Evolutionary conservation across 2,329 filamentous ascomycete genomes (phyloP), one percentile per base, ranked within the genome.

Genomic region (Calycina herbarum): DNA sequence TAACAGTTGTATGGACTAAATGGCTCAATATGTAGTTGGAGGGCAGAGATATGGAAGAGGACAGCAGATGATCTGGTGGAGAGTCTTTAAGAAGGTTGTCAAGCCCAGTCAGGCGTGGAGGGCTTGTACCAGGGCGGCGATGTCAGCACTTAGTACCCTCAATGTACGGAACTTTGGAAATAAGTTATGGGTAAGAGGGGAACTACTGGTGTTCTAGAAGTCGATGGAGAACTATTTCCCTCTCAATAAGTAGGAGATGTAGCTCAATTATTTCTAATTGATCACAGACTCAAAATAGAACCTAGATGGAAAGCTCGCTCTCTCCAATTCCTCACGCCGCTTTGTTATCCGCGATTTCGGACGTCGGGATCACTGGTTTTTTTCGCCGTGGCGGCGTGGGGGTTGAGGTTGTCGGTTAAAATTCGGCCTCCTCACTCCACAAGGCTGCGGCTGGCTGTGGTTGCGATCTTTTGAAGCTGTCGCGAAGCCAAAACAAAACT

Each of bases 401-500:
- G 38, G 45, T 24, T 4, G n/a, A 24, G 48, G 20, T 27, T 11
- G 13, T 40, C 20, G 48, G 48, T 13, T 13, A 13, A 54, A 13
- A 10, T 11, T 54, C 48, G 48, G 48, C 3, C 11, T 20, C 7
- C 2, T n/a, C 17, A 2, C 57, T 11, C 5, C 17, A 24, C 33
- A 42, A 59, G 58, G 58, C 58, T 57, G 15, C 13, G 48, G 48
- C 20, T 27, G 48, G 48, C 20, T 27, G 48, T 27, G 48, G 48
- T 54, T 54, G 48, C 48, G 20, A 24, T 54, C 33, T 29, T 29
- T 29, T 40, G 38, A 58, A 59, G 58, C 38, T 59, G 58, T 59
- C 33, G 58, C 33, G 6, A 38, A n/a, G 33, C 33, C 31, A 59
- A 59, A 54, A 54, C 48, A 54, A 54, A 54, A 27, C 48, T 27